Conservation (phyloP, 108 stramenopile species). For the Mayamaea pseudoterrestris region DNA sequence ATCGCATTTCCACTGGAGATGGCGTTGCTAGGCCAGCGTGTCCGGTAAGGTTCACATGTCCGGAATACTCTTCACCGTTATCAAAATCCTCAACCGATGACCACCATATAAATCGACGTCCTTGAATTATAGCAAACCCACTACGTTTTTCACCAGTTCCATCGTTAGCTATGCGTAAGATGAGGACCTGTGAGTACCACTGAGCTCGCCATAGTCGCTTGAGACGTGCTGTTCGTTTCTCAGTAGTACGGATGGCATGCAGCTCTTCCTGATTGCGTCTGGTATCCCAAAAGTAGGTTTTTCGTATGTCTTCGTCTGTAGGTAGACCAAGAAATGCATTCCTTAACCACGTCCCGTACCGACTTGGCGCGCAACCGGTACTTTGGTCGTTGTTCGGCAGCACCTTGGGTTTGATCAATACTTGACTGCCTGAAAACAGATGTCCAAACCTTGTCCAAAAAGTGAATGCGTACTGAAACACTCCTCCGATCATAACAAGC, state of each 20-base stretch:
- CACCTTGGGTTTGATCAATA: conserved; percentile 6
- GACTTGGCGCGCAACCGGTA: conserved; percentile 6
- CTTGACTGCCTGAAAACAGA: neutral
- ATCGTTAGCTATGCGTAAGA: conserved; percentile 9
- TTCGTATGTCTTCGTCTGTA: conserved; percentile 70
- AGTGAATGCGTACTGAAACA: conserved; percentile 35
- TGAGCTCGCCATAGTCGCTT: conserved; percentile 60
- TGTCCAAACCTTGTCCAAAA: conserved; percentile 28
- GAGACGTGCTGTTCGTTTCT: conserved; percentile 46
- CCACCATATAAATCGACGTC: conserved; percentile 80
- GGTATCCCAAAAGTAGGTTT: conserved; percentile 75
- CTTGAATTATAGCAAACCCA: conserved; percentile 70
- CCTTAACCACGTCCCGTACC: conserved; percentile 22
- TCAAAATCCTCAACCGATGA: conserved; percentile 59
- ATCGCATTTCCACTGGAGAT: conserved; percentile 62
- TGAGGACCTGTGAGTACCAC: conserved; percentile 33
- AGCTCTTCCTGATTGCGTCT: conserved; percentile 33
- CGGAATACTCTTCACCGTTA: conserved; percentile 52
- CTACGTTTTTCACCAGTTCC: conserved; percentile 23
- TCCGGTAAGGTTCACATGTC: conserved; percentile 58
- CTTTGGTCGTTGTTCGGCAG: conserved; percentile 5
- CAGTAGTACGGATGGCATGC: conserved; percentile 27
- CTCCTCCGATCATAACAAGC: neutral
- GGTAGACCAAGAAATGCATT: conserved; percentile 66
- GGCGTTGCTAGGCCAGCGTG: conserved; percentile 73